These are phyloP conservation scores for Epichloe sibirici DNA, from an alignment of 2,329 filamentous ascomycete species.

Conservation along the genomic window DNA sequence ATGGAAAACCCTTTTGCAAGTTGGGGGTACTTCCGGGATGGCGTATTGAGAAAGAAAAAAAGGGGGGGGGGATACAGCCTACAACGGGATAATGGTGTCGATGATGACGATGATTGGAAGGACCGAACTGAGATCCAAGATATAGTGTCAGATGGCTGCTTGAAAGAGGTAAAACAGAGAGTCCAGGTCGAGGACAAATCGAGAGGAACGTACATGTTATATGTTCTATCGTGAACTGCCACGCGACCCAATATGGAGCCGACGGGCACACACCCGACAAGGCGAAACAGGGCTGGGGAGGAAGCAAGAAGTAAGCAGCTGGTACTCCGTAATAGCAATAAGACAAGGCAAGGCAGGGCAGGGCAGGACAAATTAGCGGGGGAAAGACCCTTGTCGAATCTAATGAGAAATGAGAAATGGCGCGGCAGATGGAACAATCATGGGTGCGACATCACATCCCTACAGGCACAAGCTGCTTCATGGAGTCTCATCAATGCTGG, in stretches of 20 bases:
- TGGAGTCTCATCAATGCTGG: no score
- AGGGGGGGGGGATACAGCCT: neutral
- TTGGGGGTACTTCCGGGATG: neutral
- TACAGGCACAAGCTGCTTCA: neutral
- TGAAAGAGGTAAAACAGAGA: neutral
- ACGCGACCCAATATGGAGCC: neutral
- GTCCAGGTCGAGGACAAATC: neutral
- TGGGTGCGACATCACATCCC: neutral
- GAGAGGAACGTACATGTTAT: constrained; percentile 4
- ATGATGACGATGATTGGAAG: neutral
- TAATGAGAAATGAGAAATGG: no score
- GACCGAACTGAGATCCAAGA: neutral
- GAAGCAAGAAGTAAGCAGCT: neutral
- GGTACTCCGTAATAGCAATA: neutral
- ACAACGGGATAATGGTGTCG: neutral
- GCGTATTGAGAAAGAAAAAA: neutral
- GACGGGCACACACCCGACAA: neutral
- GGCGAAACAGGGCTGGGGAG: neutral
- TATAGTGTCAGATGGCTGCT: neutral
- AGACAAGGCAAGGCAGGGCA: neutral
- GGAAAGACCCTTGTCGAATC: constrained; percentile 1
- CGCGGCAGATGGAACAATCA: neutral
- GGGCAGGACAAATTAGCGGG: neutral
- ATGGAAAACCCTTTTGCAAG: neutral
- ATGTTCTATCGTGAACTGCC: constrained; percentile 5